Base-by-base conservation (phyloP, 2,329 filamentous ascomycete species). In the Aspergillus sp. region DNA sequence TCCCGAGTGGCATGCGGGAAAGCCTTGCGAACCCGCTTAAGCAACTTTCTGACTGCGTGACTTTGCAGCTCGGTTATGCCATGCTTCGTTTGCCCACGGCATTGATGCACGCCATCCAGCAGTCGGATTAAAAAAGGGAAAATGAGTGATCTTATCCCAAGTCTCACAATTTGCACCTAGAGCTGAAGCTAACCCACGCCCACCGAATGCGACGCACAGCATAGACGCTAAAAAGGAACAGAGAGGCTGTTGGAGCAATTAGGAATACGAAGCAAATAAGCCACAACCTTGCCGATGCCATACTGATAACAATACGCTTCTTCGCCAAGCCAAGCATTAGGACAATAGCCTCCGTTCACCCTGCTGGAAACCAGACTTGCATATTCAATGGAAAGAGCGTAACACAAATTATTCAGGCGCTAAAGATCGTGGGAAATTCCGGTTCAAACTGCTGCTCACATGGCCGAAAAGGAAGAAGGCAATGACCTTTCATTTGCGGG, bases 401-500 rank as follows among this genome's bases (percentile, higher is more conserved):
- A 56, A 45, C 41, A 43, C 17, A 58, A 19, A 23, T 41, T 36
- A 30, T 47, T 36, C 28, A 53, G 48, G 55, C 51, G 36, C 55
- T 48, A 53, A 21, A 28, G 53, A 49, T 56, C 55, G 41, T 56
- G 47, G 23, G 23, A 30, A 39, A 10, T 47, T 15, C 39, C 45
- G 45, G 15, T 21, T 32, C 15, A 43, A 45, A 45, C 19, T 19
- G 21, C n/a, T 38, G 25, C 19, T 17, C 13, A 55, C 23, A 25
- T 45, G 38, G 38, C 36, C 15, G 12, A 15, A 10, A 36, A 36
- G 32, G 1, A 13, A 36, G 2, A 12, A 49, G 12, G 15, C 15
- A 32, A 36, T 15, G 17, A 17, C 28, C 41, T 6, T 23, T 59
- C 69, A 70, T 68, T 71, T 73, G 55, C 73, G 68, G 57, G 69